Percentiles rank a stretch among this genome's conserved stretches.
Conservation (phyloP, 345 rosid species). For the Eucalyptus cladocalyx region DNA sequence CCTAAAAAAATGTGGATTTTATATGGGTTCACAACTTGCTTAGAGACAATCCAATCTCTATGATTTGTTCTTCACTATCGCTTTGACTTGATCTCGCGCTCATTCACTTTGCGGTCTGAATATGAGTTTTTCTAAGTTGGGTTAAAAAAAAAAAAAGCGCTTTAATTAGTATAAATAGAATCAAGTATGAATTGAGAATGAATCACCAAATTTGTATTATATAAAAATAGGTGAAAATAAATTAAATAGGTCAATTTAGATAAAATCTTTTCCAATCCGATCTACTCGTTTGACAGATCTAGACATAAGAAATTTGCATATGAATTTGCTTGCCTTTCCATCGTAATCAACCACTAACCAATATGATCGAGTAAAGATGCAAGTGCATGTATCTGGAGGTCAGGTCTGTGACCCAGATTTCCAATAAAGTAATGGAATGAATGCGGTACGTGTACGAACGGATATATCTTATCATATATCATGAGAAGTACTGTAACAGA, state of each 20-base stretch:
- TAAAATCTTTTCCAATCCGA: too few relatives aligned
- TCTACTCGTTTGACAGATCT: fast-evolving
- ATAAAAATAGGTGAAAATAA: too few relatives aligned
- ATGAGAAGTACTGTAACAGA: neutral
- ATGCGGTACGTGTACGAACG: neutral
- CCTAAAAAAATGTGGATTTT: too few relatives aligned
- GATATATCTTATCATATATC: neutral
- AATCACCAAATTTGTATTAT: too few relatives aligned
- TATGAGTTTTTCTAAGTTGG: too few relatives aligned
- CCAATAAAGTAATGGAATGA: neutral
- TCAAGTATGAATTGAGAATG: fast-evolving
- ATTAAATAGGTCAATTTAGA: too few relatives aligned
- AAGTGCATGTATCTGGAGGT: neutral
- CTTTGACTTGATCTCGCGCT: fast-evolving
- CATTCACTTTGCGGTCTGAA: too few relatives aligned
- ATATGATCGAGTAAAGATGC: neutral
- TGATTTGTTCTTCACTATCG: too few relatives aligned
- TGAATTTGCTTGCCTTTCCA: neutral
- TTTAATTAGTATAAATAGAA: too few relatives aligned
- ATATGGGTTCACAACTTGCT: too few relatives aligned
- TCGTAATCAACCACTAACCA: neutral
- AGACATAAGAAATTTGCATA: neutral
- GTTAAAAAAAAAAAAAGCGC: too few relatives aligned
- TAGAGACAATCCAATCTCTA: too few relatives aligned
- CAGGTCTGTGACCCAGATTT: neutral